Evolutionary conservation across 2,329 filamentous ascomycete species (phyloP), one percentile per base, ranked within the genome.

Genomic region (Cyphellophora europaea): DNA sequence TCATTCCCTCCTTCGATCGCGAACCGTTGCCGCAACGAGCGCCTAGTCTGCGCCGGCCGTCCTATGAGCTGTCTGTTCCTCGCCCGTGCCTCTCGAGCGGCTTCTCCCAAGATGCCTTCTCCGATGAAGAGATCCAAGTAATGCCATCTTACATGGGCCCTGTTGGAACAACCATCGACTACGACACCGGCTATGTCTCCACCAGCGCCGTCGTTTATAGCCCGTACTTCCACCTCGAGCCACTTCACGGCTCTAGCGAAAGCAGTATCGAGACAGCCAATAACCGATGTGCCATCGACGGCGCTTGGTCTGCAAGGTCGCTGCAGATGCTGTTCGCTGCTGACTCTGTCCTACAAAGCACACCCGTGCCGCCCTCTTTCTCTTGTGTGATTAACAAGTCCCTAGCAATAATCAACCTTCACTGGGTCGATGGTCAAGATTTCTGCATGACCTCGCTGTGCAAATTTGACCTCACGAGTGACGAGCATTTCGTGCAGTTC

Each of bases 391-490:
- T 48, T 19, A 45, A 49, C 32, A 47, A 48, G 30, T 36, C 38
- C 1, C 42, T 44, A 29, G 47, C 47, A 6, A 39, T 49, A 8
- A 23, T 49, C 21, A 49, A 49, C 29, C 36, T 48, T 12, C 47
- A 49, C 27, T 49, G 47, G 47, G 38, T 49, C 14, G 47, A 47
- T 18, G 39, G 45, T 21, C 42, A 48, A 16, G 40, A 34, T 5
- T 49, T 47, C 31, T 49, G 38, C 38, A 49, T 49, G 45, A 38
- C 47, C 3, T 43, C 45, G 2, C 23, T 49, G n/a, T 42, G 42
- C 38, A 47, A 43, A 30, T 49, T 49, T 27, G 45, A 49, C 19
- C 34, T 49, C 12, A 38, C 32, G 27, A 43, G 41, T 5, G 42
- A 48, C 12, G 43, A 44, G 2, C 45, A 48, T 25, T 49, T 48